Evolutionary conservation across 2,329 filamentous ascomycete species (phyloP).

Genomic region (Ophiostoma sp.): DNA sequence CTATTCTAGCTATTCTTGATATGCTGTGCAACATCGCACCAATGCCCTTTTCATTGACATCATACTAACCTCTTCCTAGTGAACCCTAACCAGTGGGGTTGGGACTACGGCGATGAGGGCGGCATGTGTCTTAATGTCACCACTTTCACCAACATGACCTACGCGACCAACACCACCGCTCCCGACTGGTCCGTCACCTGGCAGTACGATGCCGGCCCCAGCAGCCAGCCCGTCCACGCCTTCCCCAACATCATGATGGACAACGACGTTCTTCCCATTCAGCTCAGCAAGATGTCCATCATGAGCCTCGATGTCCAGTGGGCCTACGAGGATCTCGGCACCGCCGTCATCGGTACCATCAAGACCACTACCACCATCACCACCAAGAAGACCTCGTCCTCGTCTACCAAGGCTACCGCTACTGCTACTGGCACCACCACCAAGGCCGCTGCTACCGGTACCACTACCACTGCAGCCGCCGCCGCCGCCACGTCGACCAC

Average conservation of each 20-base stretch:
- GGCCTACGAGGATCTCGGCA: constrained; percentile 36
- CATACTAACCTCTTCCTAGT: constrained; percentile 34
- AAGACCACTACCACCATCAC: constrained; percentile 42
- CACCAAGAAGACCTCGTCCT: constrained; percentile 33
- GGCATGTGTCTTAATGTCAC: constrained; percentile 38
- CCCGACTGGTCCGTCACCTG: constrained; percentile 50
- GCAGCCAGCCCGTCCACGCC: constrained; percentile 46
- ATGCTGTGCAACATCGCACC: constrained; percentile 4
- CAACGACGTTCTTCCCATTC: constrained; percentile 40
- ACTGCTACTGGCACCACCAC: not conserved
- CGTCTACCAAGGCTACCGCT: not conserved
- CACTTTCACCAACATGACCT: constrained; percentile 46
- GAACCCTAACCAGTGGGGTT: constrained; percentile 54
- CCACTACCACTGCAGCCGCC: not conserved
- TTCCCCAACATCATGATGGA: constrained; percentile 51
- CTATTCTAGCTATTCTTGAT: not conserved
- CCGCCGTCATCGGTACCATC: constrained; percentile 49
- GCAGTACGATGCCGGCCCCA: constrained; percentile 41
- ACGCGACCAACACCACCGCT: constrained; percentile 42
- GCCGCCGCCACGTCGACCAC: constrained; percentile 32
- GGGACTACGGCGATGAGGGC: constrained; percentile 38
- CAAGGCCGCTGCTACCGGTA: not conserved
- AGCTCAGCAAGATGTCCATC: constrained; percentile 31
- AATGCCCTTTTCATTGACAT: not conserved
- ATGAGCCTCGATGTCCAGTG: constrained; percentile 45